Evolutionary conservation across 805 yeast species (phyloP).

Genomic region (Saturnispora hagleri): DNA sequence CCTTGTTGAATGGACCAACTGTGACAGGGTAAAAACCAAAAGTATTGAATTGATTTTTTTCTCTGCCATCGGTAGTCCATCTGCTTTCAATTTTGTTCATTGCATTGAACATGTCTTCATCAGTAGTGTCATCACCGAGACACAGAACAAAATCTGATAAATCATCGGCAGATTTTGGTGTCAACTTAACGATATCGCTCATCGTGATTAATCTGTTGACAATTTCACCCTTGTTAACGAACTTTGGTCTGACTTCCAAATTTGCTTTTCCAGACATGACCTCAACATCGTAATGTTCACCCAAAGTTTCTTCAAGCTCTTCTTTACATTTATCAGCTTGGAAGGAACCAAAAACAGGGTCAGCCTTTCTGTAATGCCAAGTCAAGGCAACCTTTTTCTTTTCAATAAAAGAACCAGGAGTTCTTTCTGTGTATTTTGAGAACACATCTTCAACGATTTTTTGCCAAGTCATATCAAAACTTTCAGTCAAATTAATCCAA

Average conservation of each 20-base stretch:
- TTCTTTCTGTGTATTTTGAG: conserved; percentile 67
- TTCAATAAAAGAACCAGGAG: conserved; percentile 86
- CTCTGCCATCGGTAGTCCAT: conserved; percentile 38
- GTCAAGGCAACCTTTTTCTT: conserved; percentile 88
- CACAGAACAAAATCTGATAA: conserved; percentile 82
- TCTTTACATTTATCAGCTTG: conserved; percentile 70
- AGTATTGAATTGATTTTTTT: conserved; percentile 38
- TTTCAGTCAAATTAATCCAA: conserved; percentile 82
- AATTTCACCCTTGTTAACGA: conserved; percentile 95
- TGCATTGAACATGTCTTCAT: conserved; percentile 93
- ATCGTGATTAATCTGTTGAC: conserved; percentile 68
- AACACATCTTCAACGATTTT: conserved; percentile 66
- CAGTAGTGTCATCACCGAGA: conserved; percentile 93
- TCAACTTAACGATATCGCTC: conserved; percentile 41
- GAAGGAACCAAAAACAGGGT: conserved; percentile 84
- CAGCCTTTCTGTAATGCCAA: conserved; percentile 95
- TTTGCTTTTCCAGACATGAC: conserved; percentile 97
- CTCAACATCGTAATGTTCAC: conserved; percentile 65
- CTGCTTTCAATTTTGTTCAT: conserved; percentile 50
- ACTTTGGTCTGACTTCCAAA: conserved; percentile 91
- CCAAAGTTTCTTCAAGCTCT: conserved; percentile 48
- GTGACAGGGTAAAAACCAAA: conserved; percentile 77
- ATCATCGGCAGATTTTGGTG: conserved; percentile 25
- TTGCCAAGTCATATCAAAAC: conserved; percentile 93
- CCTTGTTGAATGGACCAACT: conserved; percentile 86